Evolutionary conservation across 1,284 basidiomycete genomes (phyloP).

Genomic region (Pascua guehoae): DNA sequence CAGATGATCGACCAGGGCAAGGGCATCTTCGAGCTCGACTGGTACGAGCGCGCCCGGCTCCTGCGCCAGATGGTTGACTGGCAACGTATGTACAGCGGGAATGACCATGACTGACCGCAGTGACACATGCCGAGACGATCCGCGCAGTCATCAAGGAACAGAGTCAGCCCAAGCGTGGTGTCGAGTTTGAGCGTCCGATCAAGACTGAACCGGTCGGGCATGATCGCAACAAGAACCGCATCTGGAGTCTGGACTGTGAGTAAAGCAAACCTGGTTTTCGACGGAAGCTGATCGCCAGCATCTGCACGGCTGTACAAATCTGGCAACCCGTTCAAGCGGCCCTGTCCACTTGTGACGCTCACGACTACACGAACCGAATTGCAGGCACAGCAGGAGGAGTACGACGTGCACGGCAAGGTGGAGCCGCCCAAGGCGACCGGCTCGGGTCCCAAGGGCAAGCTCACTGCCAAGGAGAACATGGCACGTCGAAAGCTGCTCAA

Average conservation of each 20-base stretch:
- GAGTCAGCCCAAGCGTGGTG: constrained; percentile 8
- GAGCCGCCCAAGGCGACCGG: constrained; percentile 9
- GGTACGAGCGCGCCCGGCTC: constrained; percentile 37
- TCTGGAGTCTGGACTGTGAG: constrained; percentile 48
- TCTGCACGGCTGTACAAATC: constrained; percentile 44
- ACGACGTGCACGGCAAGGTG: constrained; percentile 20
- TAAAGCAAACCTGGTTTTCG: not conserved
- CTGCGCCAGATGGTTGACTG: constrained; percentile 48
- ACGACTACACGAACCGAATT: constrained; percentile 31
- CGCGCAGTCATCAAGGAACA: constrained; percentile 36
- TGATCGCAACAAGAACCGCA: constrained; percentile 41
- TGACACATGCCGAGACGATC: constrained; percentile 37
- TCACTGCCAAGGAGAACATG: constrained; percentile 13
- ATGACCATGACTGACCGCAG: constrained; percentile 15
- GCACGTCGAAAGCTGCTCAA: constrained; percentile 23
- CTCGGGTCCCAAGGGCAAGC: constrained; percentile 24
- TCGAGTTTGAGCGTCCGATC: constrained; percentile 2
- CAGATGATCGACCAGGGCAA: constrained; percentile 30
- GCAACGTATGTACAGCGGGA: constrained; percentile 29
- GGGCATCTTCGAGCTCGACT: constrained; percentile 43
- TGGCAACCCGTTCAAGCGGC: constrained; percentile 48
- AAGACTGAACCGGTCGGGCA: constrained; percentile 34
- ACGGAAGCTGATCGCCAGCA: constrained; percentile 19
- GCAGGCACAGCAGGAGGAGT: constrained; percentile 20
- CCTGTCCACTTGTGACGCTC: constrained; percentile 37